Conservation (phyloP, 129 eudicot species). For the Deinandra increscens region DNA sequence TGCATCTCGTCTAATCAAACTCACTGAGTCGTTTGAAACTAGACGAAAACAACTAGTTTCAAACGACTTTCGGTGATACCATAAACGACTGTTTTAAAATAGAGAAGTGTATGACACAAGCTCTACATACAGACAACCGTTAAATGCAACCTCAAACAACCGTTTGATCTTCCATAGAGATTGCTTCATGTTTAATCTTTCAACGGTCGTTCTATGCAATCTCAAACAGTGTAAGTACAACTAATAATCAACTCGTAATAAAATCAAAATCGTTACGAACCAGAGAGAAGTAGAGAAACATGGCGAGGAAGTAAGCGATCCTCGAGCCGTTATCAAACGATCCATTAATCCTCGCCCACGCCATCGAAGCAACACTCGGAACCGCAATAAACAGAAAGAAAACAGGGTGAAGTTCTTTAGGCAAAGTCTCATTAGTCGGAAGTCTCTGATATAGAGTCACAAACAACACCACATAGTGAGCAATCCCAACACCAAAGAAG, state of each 20-base stretch:
- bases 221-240: too few species aligned
- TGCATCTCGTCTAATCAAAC: too few species aligned
- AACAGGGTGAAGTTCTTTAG: constrained; percentile 85
- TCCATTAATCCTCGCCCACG: constrained; percentile 71
- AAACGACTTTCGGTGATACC: too few species aligned
- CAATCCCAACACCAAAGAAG: constrained; percentile 79
- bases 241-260: not conserved
- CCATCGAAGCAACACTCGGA: constrained; percentile 86
- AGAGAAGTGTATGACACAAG: too few species aligned
- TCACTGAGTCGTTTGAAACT: too few species aligned
- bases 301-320: constrained; percentile 65
- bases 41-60: too few species aligned
- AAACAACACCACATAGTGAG: constrained; percentile 71
- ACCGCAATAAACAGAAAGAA: constrained; percentile 81
- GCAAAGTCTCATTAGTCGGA: constrained; percentile 74
- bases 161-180: too few species aligned
- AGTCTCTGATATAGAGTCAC: constrained; percentile 83
- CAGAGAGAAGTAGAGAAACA: constrained; percentile 77
- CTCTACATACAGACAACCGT: too few species aligned
- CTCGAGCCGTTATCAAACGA: constrained; percentile 64
- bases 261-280: constrained; percentile 21
- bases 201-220: too few species aligned
- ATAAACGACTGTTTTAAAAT: too few species aligned
- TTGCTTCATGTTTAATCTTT: too few species aligned
- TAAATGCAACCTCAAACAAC: too few species aligned